Base-by-base conservation (phyloP, 176 grass and related monocot genomes). In the Eragrostis nindensis region DNA sequence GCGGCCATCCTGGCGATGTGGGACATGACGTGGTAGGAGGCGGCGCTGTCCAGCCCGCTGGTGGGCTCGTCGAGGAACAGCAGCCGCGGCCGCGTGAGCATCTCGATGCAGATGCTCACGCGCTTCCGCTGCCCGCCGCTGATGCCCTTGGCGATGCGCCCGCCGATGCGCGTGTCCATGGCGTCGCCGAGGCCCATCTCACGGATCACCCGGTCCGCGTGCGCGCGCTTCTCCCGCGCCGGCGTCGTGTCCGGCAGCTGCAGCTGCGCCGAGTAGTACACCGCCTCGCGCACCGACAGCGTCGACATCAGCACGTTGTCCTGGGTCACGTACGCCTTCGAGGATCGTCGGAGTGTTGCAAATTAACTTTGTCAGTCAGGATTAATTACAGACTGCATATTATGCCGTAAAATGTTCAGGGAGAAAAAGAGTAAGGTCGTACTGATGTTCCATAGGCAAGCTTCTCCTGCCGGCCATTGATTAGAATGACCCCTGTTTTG, bases 271-370 rank as follows among this genome's bases (percentile, higher is more conserved):
- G 91, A 93, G 81, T 90, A 90, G 81, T 74, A 88, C 19, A 93
- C 74, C 0, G 81, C 82, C 74, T 94, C 91, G 3, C 86, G 75
- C 48, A 94, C 88, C 0, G 88, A 85, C 38, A 94, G 82, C 11
- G 88, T 90, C 26, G 85, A 88, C 88, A 88, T 94, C 3, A 94
- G 77, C 68, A 94, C 85, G 36, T 80, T 90, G 83, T 94, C 91
- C 90, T 90, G 88, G 25, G 88, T 94, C 54, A 94, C 91, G 9
- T 94, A 94, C 0, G 91, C 88, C 91, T 94, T 52, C 26, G 60
- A 39, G 30, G 30, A 57, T 11, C n/a, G n/a, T n/a, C 32, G 32
- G 32, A 36, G 32, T n/a, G n/a, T 36, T 36, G 32, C 32, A 36
- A 36, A 36, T 36, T 36, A 36, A 36, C 32, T 36, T 36, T 36